A percentile compares a stretch with the other conserved stretches of the same genome.
phyloP scores from a whole-genome alignment of 805 yeast genomes.

The Kodamaea sagamina region DNA sequence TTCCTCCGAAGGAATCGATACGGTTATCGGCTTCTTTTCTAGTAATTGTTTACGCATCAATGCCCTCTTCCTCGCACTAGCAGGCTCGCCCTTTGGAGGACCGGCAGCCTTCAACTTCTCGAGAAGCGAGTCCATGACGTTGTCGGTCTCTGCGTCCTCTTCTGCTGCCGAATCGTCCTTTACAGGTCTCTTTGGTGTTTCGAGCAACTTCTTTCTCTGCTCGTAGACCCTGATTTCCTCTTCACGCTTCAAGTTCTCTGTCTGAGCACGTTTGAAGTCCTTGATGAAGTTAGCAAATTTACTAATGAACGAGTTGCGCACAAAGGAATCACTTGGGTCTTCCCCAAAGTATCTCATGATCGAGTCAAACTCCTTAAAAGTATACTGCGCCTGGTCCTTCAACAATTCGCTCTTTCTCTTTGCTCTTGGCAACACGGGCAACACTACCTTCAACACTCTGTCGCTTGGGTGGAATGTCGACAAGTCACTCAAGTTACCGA shows the following conservation, averaged over 20 bases:
- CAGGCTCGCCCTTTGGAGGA: conserved; percentile 71
- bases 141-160: conserved; percentile 42
- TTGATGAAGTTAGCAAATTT: conserved; percentile 60
- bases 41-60: conserved; percentile 64
- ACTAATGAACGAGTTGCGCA: conserved; percentile 60
- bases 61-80: conserved; percentile 80
- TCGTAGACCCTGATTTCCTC: conserved; percentile 73
- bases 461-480: conserved; percentile 68
- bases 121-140: conserved; percentile 81
- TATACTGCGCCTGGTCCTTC: conserved; percentile 49
- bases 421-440: conserved; percentile 56
- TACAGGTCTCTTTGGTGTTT: conserved; percentile 40
- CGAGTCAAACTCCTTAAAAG: conserved; percentile 54
- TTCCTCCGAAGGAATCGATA: conserved; percentile 7
- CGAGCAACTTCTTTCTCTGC: conserved; percentile 66
- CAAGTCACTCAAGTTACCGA: conserved; percentile 66
- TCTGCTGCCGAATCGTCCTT: conserved; percentile 31
- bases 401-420: conserved; percentile 53
- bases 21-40: conserved; percentile 31
- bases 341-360: conserved; percentile 75
- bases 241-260: conserved; percentile 65
- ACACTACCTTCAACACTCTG: conserved; percentile 53
- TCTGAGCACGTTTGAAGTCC: conserved; percentile 64
- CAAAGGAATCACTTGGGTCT: conserved; percentile 54
- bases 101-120: conserved; percentile 88